phyloP scores from a whole-genome alignment of 306 rosid species.

The Benincasa hispida region DNA sequence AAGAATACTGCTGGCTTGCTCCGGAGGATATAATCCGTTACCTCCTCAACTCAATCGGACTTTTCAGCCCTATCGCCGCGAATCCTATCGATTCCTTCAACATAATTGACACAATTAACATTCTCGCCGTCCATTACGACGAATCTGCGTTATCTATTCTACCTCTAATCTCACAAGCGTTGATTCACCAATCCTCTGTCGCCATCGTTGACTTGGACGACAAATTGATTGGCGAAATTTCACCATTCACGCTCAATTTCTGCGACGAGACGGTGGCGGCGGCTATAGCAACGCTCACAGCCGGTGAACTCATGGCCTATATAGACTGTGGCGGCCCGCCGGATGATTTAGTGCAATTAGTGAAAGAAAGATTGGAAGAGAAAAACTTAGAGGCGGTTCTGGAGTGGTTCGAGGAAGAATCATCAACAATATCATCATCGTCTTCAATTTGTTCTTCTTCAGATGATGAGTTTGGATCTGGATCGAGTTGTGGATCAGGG shows the following conservation, averaged over 20 bases:
- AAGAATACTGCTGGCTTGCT: slow-evolving; percentile 62
- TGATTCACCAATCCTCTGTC: slow-evolving; percentile 41
- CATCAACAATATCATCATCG: slow-evolving; percentile 25
- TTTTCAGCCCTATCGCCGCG: slow-evolving; percentile 30
- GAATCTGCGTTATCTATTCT: slow-evolving; percentile 54
- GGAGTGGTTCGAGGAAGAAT: slow-evolving; percentile 58
- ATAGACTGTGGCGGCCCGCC: slow-evolving; percentile 62
- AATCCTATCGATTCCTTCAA: slow-evolving; percentile 36
- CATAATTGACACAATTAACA: slow-evolving; percentile 28
- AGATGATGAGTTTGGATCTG: slow-evolving; percentile 41
- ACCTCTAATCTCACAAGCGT: slow-evolving; percentile 33
- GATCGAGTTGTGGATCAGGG: slow-evolving; percentile 3
- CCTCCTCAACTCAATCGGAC: slow-evolving; percentile 61
- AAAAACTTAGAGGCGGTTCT: slow-evolving; percentile 23
- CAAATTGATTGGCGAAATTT: slow-evolving; percentile 59
- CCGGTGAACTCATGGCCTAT: slow-evolving; percentile 62
- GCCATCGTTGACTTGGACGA: slow-evolving; percentile 49
- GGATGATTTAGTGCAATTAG: slow-evolving; percentile 56
- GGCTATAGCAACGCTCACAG: slow-evolving; percentile 54
- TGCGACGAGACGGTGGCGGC: slow-evolving; percentile 44
- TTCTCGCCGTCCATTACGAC: slow-evolving; percentile 36
- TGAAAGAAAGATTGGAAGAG: slow-evolving; percentile 50
- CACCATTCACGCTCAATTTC: slow-evolving; percentile 43
- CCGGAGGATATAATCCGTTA: slow-evolving; percentile 73
- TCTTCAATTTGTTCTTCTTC: slow-evolving; percentile 54